These are phyloP conservation scores for Coemansia sp. DNA, from an alignment of 192 early-diverging fungal species.

Conservation along the genomic window DNA sequence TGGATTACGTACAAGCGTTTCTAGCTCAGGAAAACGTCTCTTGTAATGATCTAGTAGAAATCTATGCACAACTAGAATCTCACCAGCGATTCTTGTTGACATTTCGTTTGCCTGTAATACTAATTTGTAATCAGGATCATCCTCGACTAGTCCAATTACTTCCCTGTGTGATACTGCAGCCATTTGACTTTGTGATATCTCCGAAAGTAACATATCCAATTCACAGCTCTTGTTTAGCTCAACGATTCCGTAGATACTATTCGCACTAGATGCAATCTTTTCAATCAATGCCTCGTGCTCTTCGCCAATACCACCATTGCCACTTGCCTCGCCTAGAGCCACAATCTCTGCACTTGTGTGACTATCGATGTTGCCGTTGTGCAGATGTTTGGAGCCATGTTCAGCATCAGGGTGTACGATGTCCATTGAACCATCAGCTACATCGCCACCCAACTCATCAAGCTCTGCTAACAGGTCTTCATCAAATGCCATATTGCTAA, in stretches of 20 bases:
- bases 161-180: not conserved
- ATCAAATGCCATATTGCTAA: constrained; percentile 64
- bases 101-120: constrained; percentile 85
- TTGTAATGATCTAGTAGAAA: constrained; percentile 79
- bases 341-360: constrained; percentile 36
- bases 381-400: constrained; percentile 27
- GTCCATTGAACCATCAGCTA: constrained; percentile 35
- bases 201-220: constrained; percentile 62
- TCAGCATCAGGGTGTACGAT: constrained; percentile 10
- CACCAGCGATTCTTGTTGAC: constrained; percentile 82
- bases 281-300: constrained; percentile 45
- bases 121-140: constrained; percentile 85
- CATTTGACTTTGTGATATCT: constrained; percentile 31
- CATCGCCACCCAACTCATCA: constrained; percentile 66
- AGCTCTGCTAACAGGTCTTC: constrained; percentile 88
- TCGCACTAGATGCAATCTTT: constrained; percentile 30
- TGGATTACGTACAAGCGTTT: constrained; percentile 82
- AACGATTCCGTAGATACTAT: constrained; percentile 65
- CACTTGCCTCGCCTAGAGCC: constrained; percentile 56
- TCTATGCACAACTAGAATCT: constrained; percentile 84
- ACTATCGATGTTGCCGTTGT: constrained; percentile 19
- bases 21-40: constrained; percentile 86
- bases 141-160: constrained; percentile 43
- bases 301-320: constrained; percentile 50
- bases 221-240: constrained; percentile 62